Conservation (phyloP, 2,329 filamentous ascomycete genomes). For the Ciborinia camelliae region DNA sequence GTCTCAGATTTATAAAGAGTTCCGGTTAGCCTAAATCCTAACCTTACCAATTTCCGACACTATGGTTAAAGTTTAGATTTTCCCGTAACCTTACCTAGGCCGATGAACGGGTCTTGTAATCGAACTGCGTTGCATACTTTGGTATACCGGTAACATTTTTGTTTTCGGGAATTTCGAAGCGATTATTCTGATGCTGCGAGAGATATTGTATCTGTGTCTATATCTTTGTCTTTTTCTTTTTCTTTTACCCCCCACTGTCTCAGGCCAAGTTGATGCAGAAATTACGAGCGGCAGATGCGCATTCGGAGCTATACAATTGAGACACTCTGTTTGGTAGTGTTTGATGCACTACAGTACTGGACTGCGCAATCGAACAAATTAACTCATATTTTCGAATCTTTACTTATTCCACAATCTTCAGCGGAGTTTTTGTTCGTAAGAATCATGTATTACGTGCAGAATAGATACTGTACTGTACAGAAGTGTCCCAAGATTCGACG, state of each 20-base stretch:
- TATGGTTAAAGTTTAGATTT: slow-evolving; percentile 21
- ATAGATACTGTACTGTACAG: slow-evolving; percentile 7
- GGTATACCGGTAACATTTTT: neutral
- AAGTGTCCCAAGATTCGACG: neutral
- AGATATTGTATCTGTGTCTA: no score
- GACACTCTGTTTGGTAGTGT: no score
- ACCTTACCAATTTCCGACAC: slow-evolving; percentile 15
- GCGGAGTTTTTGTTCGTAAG: neutral
- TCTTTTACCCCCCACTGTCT: no score
- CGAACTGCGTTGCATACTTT: neutral
- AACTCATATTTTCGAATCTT: slow-evolving; percentile 7
- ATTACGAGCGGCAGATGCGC: slow-evolving; percentile 14
- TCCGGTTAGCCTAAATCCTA: neutral
- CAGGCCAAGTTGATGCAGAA: neutral
- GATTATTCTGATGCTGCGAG: neutral
- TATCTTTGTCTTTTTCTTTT: neutral
- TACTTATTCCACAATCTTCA: slow-evolving; percentile 4
- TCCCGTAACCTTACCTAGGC: slow-evolving; percentile 14
- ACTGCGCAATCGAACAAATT: slow-evolving; percentile 4
- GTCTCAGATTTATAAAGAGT: neutral
- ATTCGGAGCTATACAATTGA: neutral
- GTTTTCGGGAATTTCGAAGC: neutral
- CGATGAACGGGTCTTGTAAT: slow-evolving; percentile 1
- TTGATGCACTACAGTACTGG: no score
- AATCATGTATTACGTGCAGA: slow-evolving; percentile 10